Evolutionary conservation across 78 protist genomes (phyloP).

Genomic region (Dictyostelium intermedium): DNA sequence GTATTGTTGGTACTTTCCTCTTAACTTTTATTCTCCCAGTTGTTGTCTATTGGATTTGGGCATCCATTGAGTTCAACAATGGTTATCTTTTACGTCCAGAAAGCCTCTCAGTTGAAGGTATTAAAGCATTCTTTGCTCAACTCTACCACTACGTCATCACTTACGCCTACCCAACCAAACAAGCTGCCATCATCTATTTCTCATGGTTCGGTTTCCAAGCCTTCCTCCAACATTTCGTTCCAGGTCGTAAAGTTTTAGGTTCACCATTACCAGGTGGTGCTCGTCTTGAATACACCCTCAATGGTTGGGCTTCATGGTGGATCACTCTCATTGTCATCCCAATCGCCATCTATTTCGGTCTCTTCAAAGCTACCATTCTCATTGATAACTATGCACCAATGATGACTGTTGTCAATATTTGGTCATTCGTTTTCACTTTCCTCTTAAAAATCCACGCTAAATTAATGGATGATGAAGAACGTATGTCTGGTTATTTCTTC

Average conservation of each 20-base stretch:
- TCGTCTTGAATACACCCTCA: conserved; percentile 53
- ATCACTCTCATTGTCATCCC: conserved; percentile 32
- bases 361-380: conserved; percentile 63
- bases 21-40: conserved; percentile 45
- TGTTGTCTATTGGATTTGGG: conserved; percentile 76
- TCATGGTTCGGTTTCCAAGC: conserved; percentile 77
- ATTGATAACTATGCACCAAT: conserved; percentile 55
- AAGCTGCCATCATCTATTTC: conserved; percentile 52
- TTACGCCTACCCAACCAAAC: conserved; percentile 60
- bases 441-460: conserved; percentile 37
- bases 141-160: conserved; percentile 37
- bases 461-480: conserved; percentile 23
- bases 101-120: not conserved
- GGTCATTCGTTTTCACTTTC: conserved; percentile 64
- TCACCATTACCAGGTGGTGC: conserved; percentile 55
- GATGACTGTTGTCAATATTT: conserved; percentile 50
- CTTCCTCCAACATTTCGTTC: conserved; percentile 48
- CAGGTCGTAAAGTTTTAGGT: conserved; percentile 47
- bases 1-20: conserved; percentile 49
- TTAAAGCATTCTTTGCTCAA: conserved; percentile 10
- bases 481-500: conserved; percentile 55
- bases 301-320: conserved; percentile 77
- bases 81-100: conserved; percentile 65
- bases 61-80: conserved; percentile 37
- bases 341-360: conserved; percentile 10